These are phyloP conservation scores for Tulasnella sp. DNA, from an alignment of 768 basidiomycete genomes.

Conservation along the genomic window DNA sequence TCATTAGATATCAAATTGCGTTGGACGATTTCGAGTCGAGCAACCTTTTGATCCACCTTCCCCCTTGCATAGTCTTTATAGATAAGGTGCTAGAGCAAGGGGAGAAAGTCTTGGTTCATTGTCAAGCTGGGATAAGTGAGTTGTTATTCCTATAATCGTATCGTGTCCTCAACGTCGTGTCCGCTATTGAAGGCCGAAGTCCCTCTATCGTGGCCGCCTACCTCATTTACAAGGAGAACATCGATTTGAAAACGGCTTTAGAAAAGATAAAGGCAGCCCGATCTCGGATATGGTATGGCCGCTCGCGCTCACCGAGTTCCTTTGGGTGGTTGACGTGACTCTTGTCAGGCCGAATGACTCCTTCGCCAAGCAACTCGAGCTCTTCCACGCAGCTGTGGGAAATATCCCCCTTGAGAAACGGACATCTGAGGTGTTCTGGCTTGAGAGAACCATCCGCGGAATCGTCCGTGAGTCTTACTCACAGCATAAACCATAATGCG, in stretches of 20 bases:
- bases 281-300: constrained; percentile 55
- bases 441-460: constrained; percentile 59
- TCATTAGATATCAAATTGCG: constrained; percentile 65
- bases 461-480: constrained; percentile 52
- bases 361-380: constrained; percentile 66
- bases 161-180: neutral
- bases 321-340: neutral
- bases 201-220: constrained; percentile 80
- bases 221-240: constrained; percentile 59
- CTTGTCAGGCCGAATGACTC: constrained; percentile 68
- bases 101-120: constrained; percentile 75
- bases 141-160: constrained; percentile 15
- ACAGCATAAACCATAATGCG: neutral
- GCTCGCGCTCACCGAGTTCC: neutral
- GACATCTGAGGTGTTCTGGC: constrained; percentile 66
- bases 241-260: constrained; percentile 50
- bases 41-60: constrained; percentile 66
- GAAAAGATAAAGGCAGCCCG: constrained; percentile 53
- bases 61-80: constrained; percentile 74
- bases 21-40: constrained; percentile 64
- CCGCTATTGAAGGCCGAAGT: constrained; percentile 48
- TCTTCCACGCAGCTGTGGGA: constrained; percentile 63
- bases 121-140: constrained; percentile 80
- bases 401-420: constrained; percentile 55
- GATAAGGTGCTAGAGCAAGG: constrained; percentile 62